Evolutionary conservation across 345 rosid genomes (phyloP).

Genomic region (Psidium guajava): DNA sequence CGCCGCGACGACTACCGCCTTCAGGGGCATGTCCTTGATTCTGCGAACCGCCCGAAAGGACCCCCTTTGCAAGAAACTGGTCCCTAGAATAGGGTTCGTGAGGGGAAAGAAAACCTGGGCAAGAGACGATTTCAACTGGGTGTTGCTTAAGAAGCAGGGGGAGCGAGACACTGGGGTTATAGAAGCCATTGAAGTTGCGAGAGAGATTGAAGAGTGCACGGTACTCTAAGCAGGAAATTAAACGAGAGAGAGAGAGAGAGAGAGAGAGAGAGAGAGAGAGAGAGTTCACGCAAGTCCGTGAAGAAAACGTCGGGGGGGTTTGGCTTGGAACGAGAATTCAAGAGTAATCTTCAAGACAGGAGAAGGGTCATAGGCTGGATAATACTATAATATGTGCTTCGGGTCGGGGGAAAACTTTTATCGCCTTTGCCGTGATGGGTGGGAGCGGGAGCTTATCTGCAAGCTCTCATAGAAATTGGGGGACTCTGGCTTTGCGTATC

Average conservation of each 20-base stretch:
- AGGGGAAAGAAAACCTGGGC: not conserved
- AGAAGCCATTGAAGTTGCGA: constrained; percentile 41
- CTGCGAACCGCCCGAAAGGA: not conserved
- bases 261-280: not conserved
- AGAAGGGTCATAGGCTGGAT: not conserved
- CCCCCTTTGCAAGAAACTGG: constrained; percentile 16
- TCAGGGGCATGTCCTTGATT: constrained; percentile 28
- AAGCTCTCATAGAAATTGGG: too few species aligned
- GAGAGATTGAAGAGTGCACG: not conserved
- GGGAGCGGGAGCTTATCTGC: too few species aligned
- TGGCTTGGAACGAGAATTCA: not conserved
- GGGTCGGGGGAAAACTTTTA: too few species aligned
- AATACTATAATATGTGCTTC: too few species aligned
- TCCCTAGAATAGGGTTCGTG: constrained; percentile 7
- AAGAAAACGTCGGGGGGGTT: not conserved
- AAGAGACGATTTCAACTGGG: constrained; percentile 13
- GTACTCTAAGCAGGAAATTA: not conserved
- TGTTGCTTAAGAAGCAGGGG: constrained; percentile 22
- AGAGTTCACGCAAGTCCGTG: not conserved
- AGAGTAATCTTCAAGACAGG: not conserved
- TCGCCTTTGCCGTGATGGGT: too few species aligned
- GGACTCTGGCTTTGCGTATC: too few species aligned
- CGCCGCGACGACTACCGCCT: constrained; percentile 25
- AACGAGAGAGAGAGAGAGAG: not conserved
- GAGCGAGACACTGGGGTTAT: constrained; percentile 38